A percentile compares a stretch with the other conserved stretches of the same genome.
These are phyloP conservation scores for Kodamaea ohmeri DNA, from an alignment of 1,139 yeast genomes.

Conservation along the genomic window DNA sequence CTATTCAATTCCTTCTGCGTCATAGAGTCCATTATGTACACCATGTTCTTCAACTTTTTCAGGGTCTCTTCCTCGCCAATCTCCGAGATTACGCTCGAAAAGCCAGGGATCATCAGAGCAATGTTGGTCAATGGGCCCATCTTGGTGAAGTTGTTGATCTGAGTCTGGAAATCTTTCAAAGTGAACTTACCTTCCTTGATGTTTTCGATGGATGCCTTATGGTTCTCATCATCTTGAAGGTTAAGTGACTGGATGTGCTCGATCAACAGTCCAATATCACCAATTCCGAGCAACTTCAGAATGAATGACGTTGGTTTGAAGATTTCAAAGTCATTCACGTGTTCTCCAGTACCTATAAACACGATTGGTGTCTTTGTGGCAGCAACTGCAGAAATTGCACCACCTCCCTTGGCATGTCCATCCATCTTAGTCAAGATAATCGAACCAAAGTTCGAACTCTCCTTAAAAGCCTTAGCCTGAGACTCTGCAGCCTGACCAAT, in stretches of 20 bases:
- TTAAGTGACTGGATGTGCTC: conserved; percentile 90
- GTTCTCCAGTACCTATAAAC: conserved; percentile 98
- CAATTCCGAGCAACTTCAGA: conserved; percentile 88
- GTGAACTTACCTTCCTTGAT: conserved; percentile 95
- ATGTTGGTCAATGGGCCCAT: conserved; percentile 95
- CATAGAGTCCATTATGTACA: conserved; percentile 94
- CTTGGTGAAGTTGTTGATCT: conserved; percentile 90
- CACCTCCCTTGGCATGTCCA: conserved; percentile 99
- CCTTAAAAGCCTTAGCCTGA: conserved; percentile 93
- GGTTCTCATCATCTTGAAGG: conserved; percentile 63
- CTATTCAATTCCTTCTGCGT: conserved; percentile 86
- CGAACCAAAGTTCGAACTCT: conserved; percentile 89
- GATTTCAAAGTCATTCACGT: conserved; percentile 86
- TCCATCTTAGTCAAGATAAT: conserved; percentile 95
- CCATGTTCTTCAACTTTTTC: conserved; percentile 79
- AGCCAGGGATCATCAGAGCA: conserved; percentile 95
- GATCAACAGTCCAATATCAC: conserved; percentile 90
- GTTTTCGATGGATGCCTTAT: conserved; percentile 88
- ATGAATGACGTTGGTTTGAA: conserved; percentile 89
- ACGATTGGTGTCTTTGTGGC: conserved; percentile 96
- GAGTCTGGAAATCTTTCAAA: conserved; percentile 86
- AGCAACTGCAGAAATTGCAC: conserved; percentile 98
- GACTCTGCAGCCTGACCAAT: conserved; percentile 98
- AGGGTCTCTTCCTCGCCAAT: conserved; percentile 91
- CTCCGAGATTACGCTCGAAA: conserved; percentile 79